phyloP scores from a whole-genome alignment of 768 basidiomycete genomes.

The Mycena latifolia region DNA sequence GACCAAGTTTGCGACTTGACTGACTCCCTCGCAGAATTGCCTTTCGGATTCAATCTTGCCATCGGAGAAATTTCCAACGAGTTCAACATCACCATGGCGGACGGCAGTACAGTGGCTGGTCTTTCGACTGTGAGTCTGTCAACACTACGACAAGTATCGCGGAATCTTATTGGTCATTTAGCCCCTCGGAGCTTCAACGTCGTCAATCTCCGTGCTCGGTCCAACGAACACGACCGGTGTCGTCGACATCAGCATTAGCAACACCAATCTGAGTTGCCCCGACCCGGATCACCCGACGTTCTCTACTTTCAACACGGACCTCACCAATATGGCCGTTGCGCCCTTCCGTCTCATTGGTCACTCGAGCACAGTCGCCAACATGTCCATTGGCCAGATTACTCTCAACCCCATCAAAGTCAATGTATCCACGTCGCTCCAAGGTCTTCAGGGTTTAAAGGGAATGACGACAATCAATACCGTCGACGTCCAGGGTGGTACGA shows the following conservation, averaged over 20 bases:
- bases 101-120: slow-evolving; percentile 65
- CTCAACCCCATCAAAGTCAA: slow-evolving; percentile 80
- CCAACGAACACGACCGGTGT: slow-evolving; percentile 69
- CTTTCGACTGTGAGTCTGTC: slow-evolving; percentile 63
- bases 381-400: slow-evolving; percentile 74
- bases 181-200: slow-evolving; percentile 75
- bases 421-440: slow-evolving; percentile 70
- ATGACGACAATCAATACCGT: slow-evolving; percentile 67
- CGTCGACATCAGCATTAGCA: slow-evolving; percentile 72
- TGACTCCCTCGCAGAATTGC: slow-evolving; percentile 60
- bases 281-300: slow-evolving; percentile 63
- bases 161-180: slow-evolving; percentile 39
- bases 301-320: slow-evolving; percentile 64
- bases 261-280: slow-evolving; percentile 65
- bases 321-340: slow-evolving; percentile 62
- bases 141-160: background rate
- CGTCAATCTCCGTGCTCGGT: slow-evolving; percentile 64
- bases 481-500: slow-evolving; percentile 75
- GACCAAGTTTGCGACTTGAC: slow-evolving; percentile 5
- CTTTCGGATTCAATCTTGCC: slow-evolving; percentile 75
- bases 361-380: slow-evolving; percentile 70
- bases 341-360: slow-evolving; percentile 71
- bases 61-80: slow-evolving; percentile 74
- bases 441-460: slow-evolving; percentile 71
- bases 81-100: slow-evolving; percentile 67